Conservation (phyloP, 805 yeast genomes). For the Saturnispora ahearnii region DNA sequence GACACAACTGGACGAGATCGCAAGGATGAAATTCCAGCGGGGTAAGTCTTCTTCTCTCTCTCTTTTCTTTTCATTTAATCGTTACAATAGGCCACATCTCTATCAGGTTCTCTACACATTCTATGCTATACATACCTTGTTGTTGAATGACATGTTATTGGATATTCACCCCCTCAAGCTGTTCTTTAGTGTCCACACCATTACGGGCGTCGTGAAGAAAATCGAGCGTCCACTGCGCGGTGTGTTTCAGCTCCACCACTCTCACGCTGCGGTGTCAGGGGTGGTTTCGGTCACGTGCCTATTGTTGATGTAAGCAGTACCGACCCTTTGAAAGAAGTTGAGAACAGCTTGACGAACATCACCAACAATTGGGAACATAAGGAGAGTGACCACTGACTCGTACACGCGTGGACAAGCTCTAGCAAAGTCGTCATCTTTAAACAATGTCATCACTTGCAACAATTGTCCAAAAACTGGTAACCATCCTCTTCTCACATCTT, state of each 20-base stretch:
- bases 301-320: conserved; percentile 28
- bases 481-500: conserved; percentile 80
- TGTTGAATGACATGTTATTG: conserved; percentile 15
- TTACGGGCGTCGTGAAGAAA: neutral
- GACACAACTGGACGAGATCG: too few relatives aligned
- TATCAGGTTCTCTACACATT: neutral
- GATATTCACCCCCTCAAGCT: neutral
- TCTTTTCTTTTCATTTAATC: neutral
- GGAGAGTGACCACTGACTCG: conserved; percentile 45
- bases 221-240: neutral
- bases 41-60: neutral
- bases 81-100: neutral
- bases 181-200: neutral
- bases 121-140: conserved; percentile 14
- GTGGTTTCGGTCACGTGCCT: conserved; percentile 7
- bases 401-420: conserved; percentile 53
- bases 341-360: conserved; percentile 56
- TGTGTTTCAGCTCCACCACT: neutral
- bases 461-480: conserved; percentile 88
- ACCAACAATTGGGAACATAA: conserved; percentile 28
- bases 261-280: conserved; percentile 8
- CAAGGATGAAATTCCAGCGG: too few relatives aligned
- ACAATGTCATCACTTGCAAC: conserved; percentile 67
- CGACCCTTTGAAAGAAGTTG: conserved; percentile 47
- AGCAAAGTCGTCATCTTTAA: conserved; percentile 65